Conservation (phyloP, 2,329 filamentous ascomycete genomes). For the Byssoonygena ceratinophila region DNA sequence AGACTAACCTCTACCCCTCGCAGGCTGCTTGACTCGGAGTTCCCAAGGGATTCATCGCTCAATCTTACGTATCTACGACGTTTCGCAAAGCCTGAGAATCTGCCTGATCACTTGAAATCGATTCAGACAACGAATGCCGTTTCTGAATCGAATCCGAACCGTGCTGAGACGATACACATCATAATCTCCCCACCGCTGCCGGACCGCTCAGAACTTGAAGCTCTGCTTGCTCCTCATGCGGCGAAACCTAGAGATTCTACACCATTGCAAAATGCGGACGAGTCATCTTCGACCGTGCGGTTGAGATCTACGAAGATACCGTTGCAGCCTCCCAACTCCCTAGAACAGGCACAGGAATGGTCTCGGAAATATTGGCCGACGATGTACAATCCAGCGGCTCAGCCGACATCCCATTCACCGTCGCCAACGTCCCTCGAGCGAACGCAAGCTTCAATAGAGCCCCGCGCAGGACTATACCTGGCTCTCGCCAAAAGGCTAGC, state of each 20-base stretch:
- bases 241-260: constrained; percentile 15
- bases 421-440: constrained; percentile 31
- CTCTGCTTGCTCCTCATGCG: constrained; percentile 31
- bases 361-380: constrained; percentile 35
- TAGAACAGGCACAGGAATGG: constrained; percentile 35
- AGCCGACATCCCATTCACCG: constrained; percentile 34
- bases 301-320: constrained; percentile 32
- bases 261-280: not conserved
- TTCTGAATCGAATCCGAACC: not conserved
- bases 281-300: constrained; percentile 16
- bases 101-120: constrained; percentile 24
- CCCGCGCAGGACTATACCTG: constrained; percentile 31
- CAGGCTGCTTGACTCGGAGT: constrained; percentile 33
- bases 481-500: constrained; percentile 33
- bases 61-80: constrained; percentile 33
- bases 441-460: constrained; percentile 28
- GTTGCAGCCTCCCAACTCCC: constrained; percentile 32
- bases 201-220: constrained; percentile 25
- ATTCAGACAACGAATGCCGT: not conserved
- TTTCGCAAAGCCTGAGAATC: constrained; percentile 30
- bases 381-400: constrained; percentile 37
- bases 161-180: constrained; percentile 30
- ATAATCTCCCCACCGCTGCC: constrained; percentile 35
- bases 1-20: constrained; percentile 18
- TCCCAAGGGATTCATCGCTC: constrained; percentile 27